A percentile compares a stretch with the other conserved stretches of the same genome.
These are phyloP conservation scores for Dichotomopilus funicola DNA, from an alignment of 2,329 filamentous ascomycete genomes.

Conservation along the genomic window DNA sequence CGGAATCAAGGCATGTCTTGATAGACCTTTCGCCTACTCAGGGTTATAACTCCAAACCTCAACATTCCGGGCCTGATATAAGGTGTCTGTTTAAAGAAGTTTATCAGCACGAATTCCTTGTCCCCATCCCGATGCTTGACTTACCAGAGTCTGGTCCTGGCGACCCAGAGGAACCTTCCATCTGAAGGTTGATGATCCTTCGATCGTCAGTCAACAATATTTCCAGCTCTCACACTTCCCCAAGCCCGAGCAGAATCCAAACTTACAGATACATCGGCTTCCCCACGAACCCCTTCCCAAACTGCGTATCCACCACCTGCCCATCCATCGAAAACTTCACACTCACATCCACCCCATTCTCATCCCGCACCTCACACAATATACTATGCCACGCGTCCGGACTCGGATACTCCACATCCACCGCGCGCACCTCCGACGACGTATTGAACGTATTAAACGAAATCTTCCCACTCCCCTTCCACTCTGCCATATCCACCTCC, in stretches of 20 bases:
- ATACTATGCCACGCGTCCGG: conserved; percentile 44
- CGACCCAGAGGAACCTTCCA: conserved; percentile 40
- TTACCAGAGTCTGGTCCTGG: conserved; percentile 32
- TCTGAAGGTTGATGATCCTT: conserved; percentile 41
- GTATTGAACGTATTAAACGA: conserved; percentile 52
- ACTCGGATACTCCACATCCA: conserved; percentile 42
- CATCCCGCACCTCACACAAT: conserved; percentile 43
- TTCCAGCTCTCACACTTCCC: background rate
- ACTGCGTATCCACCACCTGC: conserved; percentile 41
- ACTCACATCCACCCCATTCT: conserved; percentile 45
- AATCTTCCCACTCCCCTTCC: conserved; percentile 52
- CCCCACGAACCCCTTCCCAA: conserved; percentile 43
- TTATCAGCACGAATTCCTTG: background rate
- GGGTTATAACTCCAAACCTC: conserved; percentile 21
- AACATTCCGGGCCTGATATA: conserved; percentile 19
- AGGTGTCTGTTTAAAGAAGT: conserved; percentile 11
- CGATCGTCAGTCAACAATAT: background rate
- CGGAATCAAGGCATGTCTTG: background rate
- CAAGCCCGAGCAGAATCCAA: background rate
- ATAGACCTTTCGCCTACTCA: background rate
- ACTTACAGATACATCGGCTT: conserved; percentile 39
- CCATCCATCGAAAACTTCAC: conserved; percentile 51
- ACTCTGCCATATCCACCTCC: conserved; percentile 55
- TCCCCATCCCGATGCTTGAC: background rate
- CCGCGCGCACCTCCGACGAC: conserved; percentile 38